phyloP scores from a whole-genome alignment of 306 rosid species.

The Ammopiptanthus mongolicus region DNA sequence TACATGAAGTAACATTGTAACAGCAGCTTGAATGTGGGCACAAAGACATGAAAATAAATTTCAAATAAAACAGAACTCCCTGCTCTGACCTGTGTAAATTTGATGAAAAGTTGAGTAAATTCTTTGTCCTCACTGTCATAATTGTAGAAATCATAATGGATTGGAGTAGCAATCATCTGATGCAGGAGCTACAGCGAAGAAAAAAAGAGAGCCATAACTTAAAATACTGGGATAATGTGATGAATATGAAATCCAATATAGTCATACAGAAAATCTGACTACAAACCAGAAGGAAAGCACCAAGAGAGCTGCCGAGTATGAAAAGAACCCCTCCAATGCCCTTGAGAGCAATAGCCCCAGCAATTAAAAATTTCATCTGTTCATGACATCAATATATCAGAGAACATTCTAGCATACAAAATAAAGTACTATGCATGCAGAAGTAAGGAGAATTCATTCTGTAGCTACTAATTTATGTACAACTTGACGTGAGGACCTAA shows the following conservation, averaged over 20 bases:
- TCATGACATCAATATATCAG: slow-evolving; percentile 18
- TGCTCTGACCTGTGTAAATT: slow-evolving; percentile 45
- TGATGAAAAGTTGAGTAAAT: slow-evolving; percentile 44
- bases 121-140: slow-evolving; percentile 45
- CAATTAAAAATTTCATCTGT: slow-evolving; percentile 37
- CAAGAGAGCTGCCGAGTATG: slow-evolving; percentile 43
- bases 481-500: neutral
- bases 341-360: slow-evolving; percentile 43
- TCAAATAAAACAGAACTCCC: neutral
- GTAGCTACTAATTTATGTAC: neutral
- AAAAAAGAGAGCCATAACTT: neutral
- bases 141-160: slow-evolving; percentile 51
- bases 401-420: neutral
- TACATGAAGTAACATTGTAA: neutral
- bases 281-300: slow-evolving; percentile 56
- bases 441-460: neutral
- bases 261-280: neutral
- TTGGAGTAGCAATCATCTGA: slow-evolving; percentile 50
- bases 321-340: slow-evolving; percentile 52
- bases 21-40: neutral
- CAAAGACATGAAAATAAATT: neutral
- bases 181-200: slow-evolving; percentile 38
- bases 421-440: neutral
- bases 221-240: neutral
- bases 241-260: neutral